These are phyloP conservation scores for Lipomyces kockii DNA, from an alignment of 805 yeast species.

Conservation along the genomic window DNA sequence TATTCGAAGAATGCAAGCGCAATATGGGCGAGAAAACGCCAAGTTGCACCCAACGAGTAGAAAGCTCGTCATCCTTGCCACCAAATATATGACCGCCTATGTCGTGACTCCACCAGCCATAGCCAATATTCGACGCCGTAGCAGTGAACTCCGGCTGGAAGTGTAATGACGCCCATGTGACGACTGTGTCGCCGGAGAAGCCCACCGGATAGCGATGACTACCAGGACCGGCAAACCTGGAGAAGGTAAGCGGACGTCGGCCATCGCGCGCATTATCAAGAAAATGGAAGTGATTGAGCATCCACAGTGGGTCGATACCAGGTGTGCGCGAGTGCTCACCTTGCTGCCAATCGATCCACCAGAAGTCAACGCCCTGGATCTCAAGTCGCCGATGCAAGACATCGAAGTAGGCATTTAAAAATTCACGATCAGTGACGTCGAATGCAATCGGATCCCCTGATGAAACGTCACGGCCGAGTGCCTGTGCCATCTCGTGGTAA, in stretches of 20 bases:
- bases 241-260: conserved; percentile 3
- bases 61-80: conserved; percentile 9
- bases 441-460: conserved; percentile 2
- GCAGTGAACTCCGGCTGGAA: conserved; percentile 9
- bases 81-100: conserved; percentile 7
- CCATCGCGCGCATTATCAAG: conserved; percentile 2
- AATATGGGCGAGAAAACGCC: conserved; percentile 5
- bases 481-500: background rate
- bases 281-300: conserved; percentile 6
- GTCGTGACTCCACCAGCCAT: conserved; percentile 8
- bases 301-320: conserved; percentile 8
- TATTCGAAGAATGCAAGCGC: conserved; percentile 6
- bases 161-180: conserved; percentile 6
- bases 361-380: conserved; percentile 5
- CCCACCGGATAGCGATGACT: conserved; percentile 7
- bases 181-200: conserved; percentile 6
- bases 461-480: conserved; percentile 5
- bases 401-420: background rate
- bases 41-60: conserved; percentile 7
- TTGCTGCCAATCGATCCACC: conserved; percentile 9
- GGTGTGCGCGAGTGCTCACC: background rate
- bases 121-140: conserved; percentile 3
- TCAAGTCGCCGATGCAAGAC: conserved; percentile 9
- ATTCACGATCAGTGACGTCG: conserved; percentile 6
- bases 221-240: conserved; percentile 6